These are phyloP conservation scores for Blastobotrys terrestris DNA, from an alignment of 805 yeast genomes.

Conservation along the genomic window DNA sequence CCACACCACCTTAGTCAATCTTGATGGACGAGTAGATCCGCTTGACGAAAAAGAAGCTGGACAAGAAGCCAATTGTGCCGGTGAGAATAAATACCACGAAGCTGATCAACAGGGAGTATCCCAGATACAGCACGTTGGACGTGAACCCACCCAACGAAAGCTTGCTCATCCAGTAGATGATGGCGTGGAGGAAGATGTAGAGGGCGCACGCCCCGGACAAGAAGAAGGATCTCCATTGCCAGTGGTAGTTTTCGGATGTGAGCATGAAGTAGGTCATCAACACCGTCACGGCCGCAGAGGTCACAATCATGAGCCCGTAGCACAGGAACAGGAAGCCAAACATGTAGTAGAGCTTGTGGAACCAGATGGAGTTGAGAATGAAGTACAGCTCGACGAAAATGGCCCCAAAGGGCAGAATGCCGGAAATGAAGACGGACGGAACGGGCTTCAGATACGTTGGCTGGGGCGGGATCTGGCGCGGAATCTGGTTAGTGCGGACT, in stretches of 20 bases:
- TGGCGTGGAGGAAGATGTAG: constrained; percentile 79
- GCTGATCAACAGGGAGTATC: constrained; percentile 73
- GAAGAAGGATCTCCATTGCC: constrained; percentile 94
- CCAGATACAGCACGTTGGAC: constrained; percentile 72
- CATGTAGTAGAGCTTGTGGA: constrained; percentile 90
- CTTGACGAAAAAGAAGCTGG: constrained; percentile 67
- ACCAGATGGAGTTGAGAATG: constrained; percentile 88
- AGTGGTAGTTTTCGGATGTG: constrained; percentile 86
- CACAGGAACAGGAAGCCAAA: constrained; percentile 94
- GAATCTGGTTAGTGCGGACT: constrained; percentile 89
- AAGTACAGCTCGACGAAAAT: constrained; percentile 93
- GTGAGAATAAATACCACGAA: constrained; percentile 70
- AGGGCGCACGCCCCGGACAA: constrained; percentile 85
- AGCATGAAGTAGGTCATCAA: constrained; percentile 76
- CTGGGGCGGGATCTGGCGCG: constrained; percentile 91
- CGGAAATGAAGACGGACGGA: constrained; percentile 68
- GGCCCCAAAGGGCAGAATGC: constrained; percentile 91
- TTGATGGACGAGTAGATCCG: constrained; percentile 80
- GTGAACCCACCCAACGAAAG: constrained; percentile 70
- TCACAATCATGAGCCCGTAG: constrained; percentile 70
- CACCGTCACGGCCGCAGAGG: constrained; percentile 74
- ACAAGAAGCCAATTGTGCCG: constrained; percentile 80
- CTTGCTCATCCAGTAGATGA: constrained; percentile 40
- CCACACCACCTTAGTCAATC: constrained; percentile 71
- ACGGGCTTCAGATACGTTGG: constrained; percentile 71